Evolutionary conservation across 192 early-diverging fungal genomes (phyloP).

Genomic region (Mortierella hygrophila): DNA sequence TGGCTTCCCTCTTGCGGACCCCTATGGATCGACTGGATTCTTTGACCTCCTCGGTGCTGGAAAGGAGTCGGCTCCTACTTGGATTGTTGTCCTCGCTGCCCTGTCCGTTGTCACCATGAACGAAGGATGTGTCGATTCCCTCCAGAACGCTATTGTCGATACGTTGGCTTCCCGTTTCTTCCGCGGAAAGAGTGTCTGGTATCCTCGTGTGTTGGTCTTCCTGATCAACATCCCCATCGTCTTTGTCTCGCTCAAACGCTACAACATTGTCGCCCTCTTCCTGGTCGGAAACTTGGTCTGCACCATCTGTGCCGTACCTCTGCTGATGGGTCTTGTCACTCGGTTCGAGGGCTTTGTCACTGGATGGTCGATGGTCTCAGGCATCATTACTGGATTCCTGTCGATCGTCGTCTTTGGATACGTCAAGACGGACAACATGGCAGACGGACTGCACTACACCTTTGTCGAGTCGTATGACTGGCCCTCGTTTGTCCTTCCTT

Average conservation of each 20-base stretch:
- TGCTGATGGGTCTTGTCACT: conserved; percentile 64
- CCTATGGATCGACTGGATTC: conserved; percentile 70
- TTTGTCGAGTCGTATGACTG: conserved; percentile 54
- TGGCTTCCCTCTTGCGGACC: conserved; percentile 58
- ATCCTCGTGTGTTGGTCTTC: conserved; percentile 54
- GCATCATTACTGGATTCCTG: conserved; percentile 51
- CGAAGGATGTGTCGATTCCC: conserved; percentile 75
- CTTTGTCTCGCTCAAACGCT: conserved; percentile 68
- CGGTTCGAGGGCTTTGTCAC: conserved; percentile 57
- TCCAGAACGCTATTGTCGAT: conserved; percentile 75
- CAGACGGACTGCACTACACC: conserved; percentile 42
- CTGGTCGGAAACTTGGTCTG: conserved; percentile 73
- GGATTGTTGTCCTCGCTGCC: conserved; percentile 72
- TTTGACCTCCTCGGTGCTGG: conserved; percentile 72
- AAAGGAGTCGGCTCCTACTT: conserved; percentile 53
- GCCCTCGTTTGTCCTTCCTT: conserved; percentile 50
- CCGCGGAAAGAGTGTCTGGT: conserved; percentile 56
- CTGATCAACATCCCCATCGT: conserved; percentile 59
- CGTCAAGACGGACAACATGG: conserved; percentile 36
- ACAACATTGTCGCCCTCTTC: conserved; percentile 71
- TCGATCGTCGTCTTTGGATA: conserved; percentile 54
- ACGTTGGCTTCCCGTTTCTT: conserved; percentile 70
- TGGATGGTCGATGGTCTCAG: conserved; percentile 44
- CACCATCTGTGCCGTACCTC: conserved; percentile 68
- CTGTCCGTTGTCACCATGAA: conserved; percentile 73